These are phyloP conservation scores for Leptographium galeiforme DNA, from an alignment of 2,329 filamentous ascomycete species.

Conservation along the genomic window DNA sequence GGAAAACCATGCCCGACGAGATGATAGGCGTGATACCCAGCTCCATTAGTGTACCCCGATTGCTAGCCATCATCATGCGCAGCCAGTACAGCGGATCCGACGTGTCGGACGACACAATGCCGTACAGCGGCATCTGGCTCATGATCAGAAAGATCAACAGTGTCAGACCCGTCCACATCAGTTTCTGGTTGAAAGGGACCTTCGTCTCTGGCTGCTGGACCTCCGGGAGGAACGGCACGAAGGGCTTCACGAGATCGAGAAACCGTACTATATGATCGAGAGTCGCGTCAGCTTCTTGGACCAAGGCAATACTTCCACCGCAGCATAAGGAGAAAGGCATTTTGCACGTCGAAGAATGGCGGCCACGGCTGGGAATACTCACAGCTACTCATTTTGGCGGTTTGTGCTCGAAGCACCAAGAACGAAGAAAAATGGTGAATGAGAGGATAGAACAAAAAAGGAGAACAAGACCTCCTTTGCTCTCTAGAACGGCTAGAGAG, in stretches of 20 bases:
- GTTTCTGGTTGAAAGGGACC: constrained; percentile 95
- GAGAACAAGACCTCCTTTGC: constrained; percentile 2
- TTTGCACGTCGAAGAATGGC: not conserved
- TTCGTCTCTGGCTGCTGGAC: constrained; percentile 97
- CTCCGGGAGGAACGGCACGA: constrained; percentile 98
- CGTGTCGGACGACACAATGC: constrained; percentile 96
- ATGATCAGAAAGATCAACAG: constrained; percentile 99
- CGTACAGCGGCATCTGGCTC: constrained; percentile 99
- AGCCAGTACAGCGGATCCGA: constrained; percentile 99
- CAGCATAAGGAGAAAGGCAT: not conserved
- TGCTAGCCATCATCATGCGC: constrained; percentile 99
- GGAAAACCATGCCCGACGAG: constrained; percentile 99
- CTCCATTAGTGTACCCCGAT: constrained; percentile 92
- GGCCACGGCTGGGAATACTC: constrained; percentile 12
- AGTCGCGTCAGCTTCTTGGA: not conserved
- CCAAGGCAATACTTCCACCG: too few species aligned
- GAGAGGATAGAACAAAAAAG: not conserved
- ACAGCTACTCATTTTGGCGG: constrained; percentile 23
- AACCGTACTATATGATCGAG: constrained; percentile 62
- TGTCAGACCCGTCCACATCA: constrained; percentile 91
- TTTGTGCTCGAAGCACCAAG: not conserved
- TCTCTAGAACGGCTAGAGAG: not conserved
- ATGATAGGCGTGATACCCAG: constrained; percentile 97
- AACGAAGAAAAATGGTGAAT: not conserved
- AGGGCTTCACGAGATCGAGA: constrained; percentile 98